Evolutionary conservation across 108 stramenopile genomes (phyloP), one percentile per base, ranked within the genome.

Genomic region (Nitzschia putrida): DNA sequence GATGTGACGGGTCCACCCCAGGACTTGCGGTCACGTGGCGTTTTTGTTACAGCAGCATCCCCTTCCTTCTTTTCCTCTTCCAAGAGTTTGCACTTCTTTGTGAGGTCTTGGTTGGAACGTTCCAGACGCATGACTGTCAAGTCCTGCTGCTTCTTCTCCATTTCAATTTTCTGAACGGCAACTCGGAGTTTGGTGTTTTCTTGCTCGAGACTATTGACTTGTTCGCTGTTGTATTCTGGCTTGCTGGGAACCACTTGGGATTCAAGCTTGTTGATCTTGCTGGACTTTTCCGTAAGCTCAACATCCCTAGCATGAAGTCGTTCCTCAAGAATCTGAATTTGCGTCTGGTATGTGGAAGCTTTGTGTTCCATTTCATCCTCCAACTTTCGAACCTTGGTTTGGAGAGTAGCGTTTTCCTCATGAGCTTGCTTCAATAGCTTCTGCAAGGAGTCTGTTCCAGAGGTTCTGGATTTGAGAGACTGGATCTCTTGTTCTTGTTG

Each of bases 401-500:
- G 18, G 21, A 53, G 5, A 7, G 23, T 22, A 10, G 11, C 26
- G 42, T 38, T 54, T n/a, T 55, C 67, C 8, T 57, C 52, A 16
- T 20, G 16, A 0, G 45, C 23, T 25, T 53, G 14, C 10, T 53
- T 25, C 21, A 54, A 38, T 3, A 23, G 21, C 3, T 11, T 9
- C 42, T 68, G 67, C n/a, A 68, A 2, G 3, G 54, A 55, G 3
- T 49, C 47, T 49, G 47, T 16, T 49, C 47, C 47, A 6, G 9
- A 18, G 11, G 57, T 10, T 37, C 20, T 58, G 11, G 34, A 49
- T 25, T 60, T 59, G 16, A 68, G 42, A 10, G 53, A 41, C 41
- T 70, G 26, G 34, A 70, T 29, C 37, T 70, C 50, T 3, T 59
- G 29, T 18, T 57, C 58, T 26, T 70, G 49, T 37, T 21, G 18